Conservation (phyloP, 1,284 basidiomycete genomes). For the Ceratobasidium sp. region DNA sequence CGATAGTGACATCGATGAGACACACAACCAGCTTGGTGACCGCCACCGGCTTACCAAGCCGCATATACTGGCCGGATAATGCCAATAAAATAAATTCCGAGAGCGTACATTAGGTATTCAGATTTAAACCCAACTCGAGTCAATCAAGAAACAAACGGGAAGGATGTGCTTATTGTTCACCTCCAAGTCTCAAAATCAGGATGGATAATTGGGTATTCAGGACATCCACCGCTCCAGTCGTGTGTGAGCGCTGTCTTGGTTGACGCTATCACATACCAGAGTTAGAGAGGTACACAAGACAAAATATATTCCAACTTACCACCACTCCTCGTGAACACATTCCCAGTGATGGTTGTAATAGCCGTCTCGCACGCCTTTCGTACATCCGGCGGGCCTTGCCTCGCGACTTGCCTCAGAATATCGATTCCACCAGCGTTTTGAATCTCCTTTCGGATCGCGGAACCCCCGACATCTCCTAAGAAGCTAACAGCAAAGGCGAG, state of each 20-base stretch:
- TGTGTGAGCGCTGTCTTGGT: conserved; percentile 47
- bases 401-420: conserved; percentile 47
- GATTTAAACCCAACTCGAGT: conserved; percentile 1
- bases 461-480: conserved; percentile 48
- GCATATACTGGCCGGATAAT: not conserved
- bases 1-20: too few species aligned
- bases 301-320: conserved; percentile 25
- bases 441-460: conserved; percentile 48
- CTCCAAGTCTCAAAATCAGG: conserved; percentile 37
- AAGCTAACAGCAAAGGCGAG: conserved; percentile 47
- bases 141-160: not conserved
- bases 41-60: not conserved
- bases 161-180: not conserved
- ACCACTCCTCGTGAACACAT: conserved; percentile 48
- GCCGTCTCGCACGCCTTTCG: conserved; percentile 47
- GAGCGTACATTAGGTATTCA: not conserved
- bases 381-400: conserved; percentile 43
- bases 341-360: conserved; percentile 48
- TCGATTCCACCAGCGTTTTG: conserved; percentile 48
- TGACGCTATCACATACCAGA: conserved; percentile 34
- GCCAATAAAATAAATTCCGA: not conserved
- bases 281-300: not conserved
- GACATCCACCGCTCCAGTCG: conserved; percentile 48
- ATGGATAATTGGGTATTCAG: conserved; percentile 43
- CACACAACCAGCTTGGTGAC: not conserved